Evolutionary conservation across 1,139 yeast species (phyloP).

Genomic region (Suhomyces chickasaworum): DNA sequence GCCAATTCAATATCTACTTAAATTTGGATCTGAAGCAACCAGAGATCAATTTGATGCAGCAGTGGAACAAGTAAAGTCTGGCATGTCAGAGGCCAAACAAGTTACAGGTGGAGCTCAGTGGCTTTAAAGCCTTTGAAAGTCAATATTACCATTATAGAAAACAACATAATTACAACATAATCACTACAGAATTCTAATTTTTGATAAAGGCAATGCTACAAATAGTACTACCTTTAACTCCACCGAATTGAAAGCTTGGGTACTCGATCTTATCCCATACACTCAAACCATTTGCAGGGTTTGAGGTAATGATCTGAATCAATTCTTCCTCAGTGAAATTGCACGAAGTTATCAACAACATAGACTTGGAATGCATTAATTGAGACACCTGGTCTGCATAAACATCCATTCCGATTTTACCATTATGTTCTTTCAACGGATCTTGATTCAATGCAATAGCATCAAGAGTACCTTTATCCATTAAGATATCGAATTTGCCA

Average conservation of each 20-base stretch:
- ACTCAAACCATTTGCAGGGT: slow-evolving; percentile 33
- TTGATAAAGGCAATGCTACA: slow-evolving; percentile 79
- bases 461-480: slow-evolving; percentile 95
- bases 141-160: background rate
- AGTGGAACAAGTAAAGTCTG: slow-evolving; percentile 42
- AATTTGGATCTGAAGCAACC: slow-evolving; percentile 63
- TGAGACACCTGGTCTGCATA: slow-evolving; percentile 65
- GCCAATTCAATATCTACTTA: slow-evolving; percentile 83
- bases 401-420: slow-evolving; percentile 55
- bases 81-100: slow-evolving; percentile 7
- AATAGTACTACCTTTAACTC: slow-evolving; percentile 81
- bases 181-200: slow-evolving; percentile 8
- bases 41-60: slow-evolving; percentile 60
- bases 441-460: slow-evolving; percentile 87
- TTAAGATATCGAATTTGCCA: slow-evolving; percentile 61
- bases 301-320: slow-evolving; percentile 50
- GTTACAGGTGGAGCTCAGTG: slow-evolving; percentile 8
- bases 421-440: slow-evolving; percentile 41
- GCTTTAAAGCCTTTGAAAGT: background rate
- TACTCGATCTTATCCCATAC: slow-evolving; percentile 69
- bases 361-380: slow-evolving; percentile 56
- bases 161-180: background rate
- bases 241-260: slow-evolving; percentile 87
- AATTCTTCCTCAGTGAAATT: slow-evolving; percentile 86
- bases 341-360: slow-evolving; percentile 86